Conservation (phyloP, 1,139 yeast genomes). For the Chernovozyma aurita region DNA sequence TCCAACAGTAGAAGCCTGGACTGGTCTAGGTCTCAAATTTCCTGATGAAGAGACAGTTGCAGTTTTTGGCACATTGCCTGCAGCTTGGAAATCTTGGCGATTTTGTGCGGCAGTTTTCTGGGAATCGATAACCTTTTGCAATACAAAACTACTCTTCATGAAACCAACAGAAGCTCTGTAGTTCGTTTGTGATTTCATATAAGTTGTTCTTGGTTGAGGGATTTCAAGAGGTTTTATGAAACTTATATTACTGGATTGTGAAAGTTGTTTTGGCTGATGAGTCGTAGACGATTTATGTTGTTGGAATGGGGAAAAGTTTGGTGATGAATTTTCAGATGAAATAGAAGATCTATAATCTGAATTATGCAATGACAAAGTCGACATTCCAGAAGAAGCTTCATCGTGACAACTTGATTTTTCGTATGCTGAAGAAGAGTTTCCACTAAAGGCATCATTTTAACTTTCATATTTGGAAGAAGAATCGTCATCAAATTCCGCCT, state of each 20-base stretch:
- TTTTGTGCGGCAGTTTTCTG: constrained; percentile 19
- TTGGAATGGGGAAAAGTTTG: constrained; percentile 6
- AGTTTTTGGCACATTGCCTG: background rate
- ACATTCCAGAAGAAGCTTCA: constrained; percentile 30
- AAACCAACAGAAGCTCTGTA: constrained; percentile 34
- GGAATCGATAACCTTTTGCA: constrained; percentile 28
- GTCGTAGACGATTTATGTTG: background rate
- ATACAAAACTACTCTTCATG: constrained; percentile 37
- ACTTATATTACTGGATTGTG: constrained; percentile 14
- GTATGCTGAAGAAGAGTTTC: constrained; percentile 16
- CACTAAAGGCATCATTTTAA: constrained; percentile 17
- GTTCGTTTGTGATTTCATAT: constrained; percentile 13
- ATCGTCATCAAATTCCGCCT: constrained; percentile 28
- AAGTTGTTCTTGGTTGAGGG: constrained; percentile 10
- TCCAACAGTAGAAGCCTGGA: background rate
- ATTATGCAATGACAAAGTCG: constrained; percentile 40
- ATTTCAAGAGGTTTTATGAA: constrained; percentile 12
- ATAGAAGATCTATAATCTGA: constrained; percentile 31
- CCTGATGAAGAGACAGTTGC: background rate
- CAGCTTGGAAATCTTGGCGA: no score
- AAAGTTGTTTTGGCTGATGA: constrained; percentile 8
- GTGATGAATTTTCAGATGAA: constrained; percentile 15
- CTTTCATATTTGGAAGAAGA: constrained; percentile 34
- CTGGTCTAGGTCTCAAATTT: background rate
- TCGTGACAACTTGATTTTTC: constrained; percentile 16